Conservation (phyloP, 495 filamentous ascomycete genomes). For the Neurospora africana region DNA sequence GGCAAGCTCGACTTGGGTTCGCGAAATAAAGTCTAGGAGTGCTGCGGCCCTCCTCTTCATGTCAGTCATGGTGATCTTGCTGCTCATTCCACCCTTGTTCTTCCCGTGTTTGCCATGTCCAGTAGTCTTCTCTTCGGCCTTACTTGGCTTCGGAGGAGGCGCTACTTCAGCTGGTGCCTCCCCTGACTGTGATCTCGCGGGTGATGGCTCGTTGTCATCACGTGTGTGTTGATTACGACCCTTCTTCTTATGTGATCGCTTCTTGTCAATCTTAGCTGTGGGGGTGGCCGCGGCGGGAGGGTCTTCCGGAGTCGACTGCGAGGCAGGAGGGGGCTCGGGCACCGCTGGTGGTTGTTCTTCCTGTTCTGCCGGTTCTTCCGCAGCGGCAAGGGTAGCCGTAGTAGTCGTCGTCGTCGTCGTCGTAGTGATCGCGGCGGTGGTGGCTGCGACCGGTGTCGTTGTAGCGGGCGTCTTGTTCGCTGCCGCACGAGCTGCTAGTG, state of each 20-base stretch:
- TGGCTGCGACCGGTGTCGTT: slow-evolving; percentile 8
- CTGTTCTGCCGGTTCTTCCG: slow-evolving; percentile 22
- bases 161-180: slow-evolving; percentile 25
- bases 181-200: slow-evolving; percentile 55
- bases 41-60: slow-evolving; percentile 77
- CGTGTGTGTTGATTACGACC: slow-evolving; percentile 83
- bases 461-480: slow-evolving; percentile 18
- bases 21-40: slow-evolving; percentile 82
- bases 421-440: slow-evolving; percentile 9
- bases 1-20: slow-evolving; percentile 84
- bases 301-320: slow-evolving; percentile 41
- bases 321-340: slow-evolving; percentile 12
- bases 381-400: neutral
- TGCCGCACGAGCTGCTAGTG: slow-evolving; percentile 33
- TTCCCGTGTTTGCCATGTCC: slow-evolving; percentile 20
- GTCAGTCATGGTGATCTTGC: slow-evolving; percentile 77
- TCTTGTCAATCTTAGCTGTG: slow-evolving; percentile 26
- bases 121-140: slow-evolving; percentile 13
- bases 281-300: slow-evolving; percentile 33
- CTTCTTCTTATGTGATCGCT: slow-evolving; percentile 52
- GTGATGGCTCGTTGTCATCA: slow-evolving; percentile 60
- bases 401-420: slow-evolving; percentile 5
- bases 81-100: slow-evolving; percentile 33
- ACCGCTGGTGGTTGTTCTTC: slow-evolving; percentile 10
- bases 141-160: slow-evolving; percentile 8